Evolutionary conservation across 2,329 filamentous ascomycete species (phyloP).

Genomic region (Claviceps purpurea): DNA sequence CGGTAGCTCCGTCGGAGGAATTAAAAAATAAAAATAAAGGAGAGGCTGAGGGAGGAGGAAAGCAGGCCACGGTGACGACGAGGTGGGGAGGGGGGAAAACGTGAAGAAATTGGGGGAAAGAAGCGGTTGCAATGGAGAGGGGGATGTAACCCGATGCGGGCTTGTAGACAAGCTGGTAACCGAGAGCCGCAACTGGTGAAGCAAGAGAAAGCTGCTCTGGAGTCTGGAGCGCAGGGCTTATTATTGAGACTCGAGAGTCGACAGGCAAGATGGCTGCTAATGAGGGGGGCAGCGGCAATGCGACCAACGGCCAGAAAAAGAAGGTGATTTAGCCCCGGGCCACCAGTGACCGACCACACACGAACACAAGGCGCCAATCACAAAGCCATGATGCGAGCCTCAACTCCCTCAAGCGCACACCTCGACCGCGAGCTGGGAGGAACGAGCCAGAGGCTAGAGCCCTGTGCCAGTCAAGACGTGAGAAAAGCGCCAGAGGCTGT

Average conservation of each 20-base stretch:
- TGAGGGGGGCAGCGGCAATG: slow-evolving; percentile 2
- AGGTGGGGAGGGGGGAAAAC: background rate
- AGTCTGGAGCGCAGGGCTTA: slow-evolving; percentile 1
- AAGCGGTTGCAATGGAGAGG: slow-evolving; percentile 3
- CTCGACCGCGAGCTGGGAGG: background rate
- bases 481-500: background rate
- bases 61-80: background rate
- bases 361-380: slow-evolving; percentile 6
- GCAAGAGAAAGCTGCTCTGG: background rate
- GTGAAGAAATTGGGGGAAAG: background rate
- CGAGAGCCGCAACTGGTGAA: background rate
- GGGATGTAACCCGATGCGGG: slow-evolving; percentile 4
- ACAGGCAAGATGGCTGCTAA: background rate
- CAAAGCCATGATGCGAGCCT: background rate
- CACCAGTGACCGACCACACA: slow-evolving; percentile 1
- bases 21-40: background rate
- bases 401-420: background rate
- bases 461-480: background rate
- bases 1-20: slow-evolving; percentile 26
- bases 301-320: slow-evolving; percentile 7
- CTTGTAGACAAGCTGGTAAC: slow-evolving; percentile 1
- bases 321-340: slow-evolving; percentile 7
- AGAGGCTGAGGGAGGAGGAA: background rate
- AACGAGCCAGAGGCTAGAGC: background rate
- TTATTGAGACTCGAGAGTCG: background rate